Evolutionary conservation across 306 rosid species (phyloP), one percentile per base, ranked within the genome.

Genomic region (Pyrus communis): DNA sequence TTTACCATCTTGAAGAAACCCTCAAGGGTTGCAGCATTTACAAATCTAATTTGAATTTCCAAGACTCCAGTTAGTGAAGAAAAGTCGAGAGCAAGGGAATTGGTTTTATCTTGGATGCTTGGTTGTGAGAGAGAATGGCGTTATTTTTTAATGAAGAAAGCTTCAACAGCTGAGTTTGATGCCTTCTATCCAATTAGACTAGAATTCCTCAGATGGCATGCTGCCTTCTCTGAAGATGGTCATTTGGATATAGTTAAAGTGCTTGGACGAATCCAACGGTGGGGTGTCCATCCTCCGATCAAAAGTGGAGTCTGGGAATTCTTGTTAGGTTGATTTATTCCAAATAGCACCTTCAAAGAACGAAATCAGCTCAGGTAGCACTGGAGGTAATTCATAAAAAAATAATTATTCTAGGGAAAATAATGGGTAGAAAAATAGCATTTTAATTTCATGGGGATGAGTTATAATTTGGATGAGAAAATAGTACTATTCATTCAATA

Each of bases 281-380:
- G 96, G 96, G 97, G 98, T 91, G 91, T 81, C 77, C 96, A 94
- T 80, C 98, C 98, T 89, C 82, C 95, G 78, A 90, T 94, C 78
- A 91, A 94, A 83, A 97, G 91, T 73, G 88, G 38, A 74, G 98
- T 94, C 28, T 91, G 94, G 98, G 98, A 94, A 80, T 94, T 94
- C 86, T 88, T 94, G 91, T 78, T 91, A 77, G 97, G 98, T 75
- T 91, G 97, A 75, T 94, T 82, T 85, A 94, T 89, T 85, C 96
- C 97, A 35, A 83, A 86, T 69, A 94, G 95, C 87, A 85, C 97
- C 65, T 85, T 61, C 70, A 94, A 89, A 31, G 97, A 94, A 69
- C 86, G 96, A 78, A 85, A 83, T 82, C 82, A 78, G 42, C 88
- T 91, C 79, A 90, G 85, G 85, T 89, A 83, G 77, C 84, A 4